Conservation (phyloP, 305 asterid genomes). For the Fraxinus albicans region DNA sequence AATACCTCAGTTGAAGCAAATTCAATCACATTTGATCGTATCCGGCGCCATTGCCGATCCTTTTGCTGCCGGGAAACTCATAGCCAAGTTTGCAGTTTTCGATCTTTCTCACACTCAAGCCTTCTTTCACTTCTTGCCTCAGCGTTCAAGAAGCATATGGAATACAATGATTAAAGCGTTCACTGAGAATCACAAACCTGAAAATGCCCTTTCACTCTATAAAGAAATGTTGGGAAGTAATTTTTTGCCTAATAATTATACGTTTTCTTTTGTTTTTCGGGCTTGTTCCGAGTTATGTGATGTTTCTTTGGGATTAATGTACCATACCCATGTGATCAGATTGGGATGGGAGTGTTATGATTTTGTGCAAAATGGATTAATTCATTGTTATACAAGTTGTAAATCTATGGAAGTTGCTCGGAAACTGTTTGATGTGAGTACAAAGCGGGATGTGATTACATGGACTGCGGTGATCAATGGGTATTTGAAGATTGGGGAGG, state of each 20-base stretch:
- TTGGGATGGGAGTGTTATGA: conserved; percentile 55
- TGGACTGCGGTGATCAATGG: conserved; percentile 55
- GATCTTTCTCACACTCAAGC: conserved; percentile 26
- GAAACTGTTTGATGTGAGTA: conserved; percentile 41
- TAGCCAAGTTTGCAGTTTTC: conserved; percentile 28
- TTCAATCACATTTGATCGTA: conserved; percentile 38
- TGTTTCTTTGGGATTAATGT: conserved; percentile 34
- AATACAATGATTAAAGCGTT: conserved; percentile 44
- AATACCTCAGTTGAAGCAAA: conserved; percentile 41
- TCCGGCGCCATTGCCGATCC: conserved; percentile 39
- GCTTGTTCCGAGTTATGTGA: conserved; percentile 43
- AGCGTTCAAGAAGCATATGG: conserved; percentile 35
- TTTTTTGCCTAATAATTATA: conserved; percentile 42
- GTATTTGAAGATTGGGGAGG: conserved; percentile 34
- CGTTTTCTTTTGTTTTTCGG: conserved; percentile 53
- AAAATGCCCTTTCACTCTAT: conserved; percentile 32
- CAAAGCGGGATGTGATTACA: conserved; percentile 38
- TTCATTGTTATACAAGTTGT: conserved; percentile 45
- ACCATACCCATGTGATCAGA: conserved; percentile 41
- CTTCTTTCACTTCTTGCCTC: conserved; percentile 29
- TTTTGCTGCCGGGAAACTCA: conserved; percentile 29
- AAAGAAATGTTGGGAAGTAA: conserved; percentile 41
- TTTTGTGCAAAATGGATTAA: conserved; percentile 57
- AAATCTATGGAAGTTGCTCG: conserved; percentile 31
- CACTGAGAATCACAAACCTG: conserved; percentile 33